A percentile compares a stretch with the other conserved stretches of the same genome.
phyloP scores from a whole-genome alignment of 225 moss, liverwort and hornwort genomes.

The Polytrichum commune region DNA sequence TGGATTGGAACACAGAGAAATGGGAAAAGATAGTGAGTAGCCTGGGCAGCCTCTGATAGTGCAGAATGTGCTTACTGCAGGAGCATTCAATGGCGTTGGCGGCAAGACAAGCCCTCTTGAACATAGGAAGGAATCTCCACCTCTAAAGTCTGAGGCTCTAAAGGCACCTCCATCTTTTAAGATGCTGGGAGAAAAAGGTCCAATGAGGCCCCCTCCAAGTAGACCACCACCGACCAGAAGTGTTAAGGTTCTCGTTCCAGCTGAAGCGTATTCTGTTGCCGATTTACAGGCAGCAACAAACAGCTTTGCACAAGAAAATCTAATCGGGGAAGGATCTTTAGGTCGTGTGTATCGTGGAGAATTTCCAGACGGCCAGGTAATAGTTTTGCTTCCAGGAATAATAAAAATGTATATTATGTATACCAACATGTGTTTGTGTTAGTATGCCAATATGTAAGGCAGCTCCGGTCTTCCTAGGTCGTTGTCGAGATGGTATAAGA shows the following conservation, averaged over 20 bases:
- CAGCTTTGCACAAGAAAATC: conserved; percentile 74
- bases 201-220: conserved; percentile 40
- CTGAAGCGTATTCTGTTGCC: conserved; percentile 61
- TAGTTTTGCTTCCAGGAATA: not conserved
- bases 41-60: no score
- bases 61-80: conserved; percentile 4
- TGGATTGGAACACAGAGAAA: no score
- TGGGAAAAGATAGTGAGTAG: no score
- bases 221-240: conserved; percentile 49
- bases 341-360: conserved; percentile 75
- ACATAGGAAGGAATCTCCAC: conserved; percentile 15
- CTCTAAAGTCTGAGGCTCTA: conserved; percentile 34
- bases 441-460: no score
- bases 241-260: conserved; percentile 41
- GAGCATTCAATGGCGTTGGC: conserved; percentile 8
- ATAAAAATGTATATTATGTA: no score
- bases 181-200: conserved; percentile 31
- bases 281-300: conserved; percentile 75
- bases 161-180: conserved; percentile 63
- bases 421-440: no score
- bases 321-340: conserved; percentile 74
- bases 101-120: conserved; percentile 20
- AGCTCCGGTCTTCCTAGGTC: no score
- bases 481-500: no score
- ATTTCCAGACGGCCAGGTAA: conserved; percentile 56